These are phyloP conservation scores for Solanum hybrid DNA, from an alignment of 305 asterid genomes.

Conservation along the genomic window DNA sequence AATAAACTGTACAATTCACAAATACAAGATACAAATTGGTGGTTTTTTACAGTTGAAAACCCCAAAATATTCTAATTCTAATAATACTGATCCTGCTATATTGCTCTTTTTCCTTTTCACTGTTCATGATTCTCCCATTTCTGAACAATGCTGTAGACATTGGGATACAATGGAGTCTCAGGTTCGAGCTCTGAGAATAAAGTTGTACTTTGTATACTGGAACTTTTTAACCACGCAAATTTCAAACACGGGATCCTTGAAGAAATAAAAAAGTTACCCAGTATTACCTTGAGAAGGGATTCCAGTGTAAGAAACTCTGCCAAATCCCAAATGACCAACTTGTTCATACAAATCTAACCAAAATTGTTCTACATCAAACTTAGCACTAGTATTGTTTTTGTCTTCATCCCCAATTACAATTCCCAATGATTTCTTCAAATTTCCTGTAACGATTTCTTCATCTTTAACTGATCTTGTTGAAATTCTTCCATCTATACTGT, in stretches of 20 bases:
- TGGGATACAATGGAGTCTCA: background rate
- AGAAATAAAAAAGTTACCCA: background rate
- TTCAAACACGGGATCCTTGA: background rate
- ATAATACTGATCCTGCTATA: background rate
- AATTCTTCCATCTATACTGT: constrained; percentile 14
- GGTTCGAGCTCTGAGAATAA: background rate
- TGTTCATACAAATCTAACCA: constrained; percentile 44
- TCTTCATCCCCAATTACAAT: constrained; percentile 21
- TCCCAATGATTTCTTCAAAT: constrained; percentile 24
- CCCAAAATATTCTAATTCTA: background rate
- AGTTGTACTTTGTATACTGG: background rate
- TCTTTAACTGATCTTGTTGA: constrained; percentile 18
- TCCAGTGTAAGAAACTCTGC: constrained; percentile 81
- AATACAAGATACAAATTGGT: background rate
- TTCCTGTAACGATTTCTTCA: background rate
- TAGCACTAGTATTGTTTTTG: constrained; percentile 35
- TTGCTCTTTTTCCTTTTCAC: background rate
- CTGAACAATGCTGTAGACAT: background rate
- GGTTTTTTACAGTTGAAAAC: background rate
- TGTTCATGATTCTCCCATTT: background rate
- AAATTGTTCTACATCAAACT: constrained; percentile 42
- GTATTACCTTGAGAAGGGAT: constrained; percentile 16
- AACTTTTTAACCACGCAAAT: background rate
- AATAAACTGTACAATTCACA: background rate
- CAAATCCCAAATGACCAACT: constrained; percentile 66